Percentiles rank a stretch among this genome's conserved stretches.
Conservation (phyloP, 2,329 filamentous ascomycete species). For the Canariomyces notabilis region DNA sequence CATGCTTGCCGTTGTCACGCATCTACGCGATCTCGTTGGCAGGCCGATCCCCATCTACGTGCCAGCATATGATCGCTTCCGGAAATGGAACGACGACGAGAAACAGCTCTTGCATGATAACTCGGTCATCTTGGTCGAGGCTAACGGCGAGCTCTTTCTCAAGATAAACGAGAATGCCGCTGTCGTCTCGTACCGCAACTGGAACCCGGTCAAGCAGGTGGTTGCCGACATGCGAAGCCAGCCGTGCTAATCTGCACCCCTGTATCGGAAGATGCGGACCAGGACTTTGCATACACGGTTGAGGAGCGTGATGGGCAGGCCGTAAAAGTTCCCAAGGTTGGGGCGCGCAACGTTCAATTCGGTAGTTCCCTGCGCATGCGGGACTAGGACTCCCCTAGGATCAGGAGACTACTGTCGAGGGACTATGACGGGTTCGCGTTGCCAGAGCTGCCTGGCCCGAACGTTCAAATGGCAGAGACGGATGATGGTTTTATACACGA, state of each 20-base stretch:
- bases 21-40: constrained; percentile 6
- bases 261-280: background rate
- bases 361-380: background rate
- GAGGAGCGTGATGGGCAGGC: background rate
- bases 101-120: background rate
- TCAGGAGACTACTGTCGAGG: constrained; percentile 13
- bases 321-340: constrained; percentile 5
- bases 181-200: constrained; percentile 17
- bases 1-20: constrained; percentile 5
- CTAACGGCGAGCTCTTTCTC: constrained; percentile 15
- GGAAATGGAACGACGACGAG: constrained; percentile 12
- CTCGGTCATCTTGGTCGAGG: constrained; percentile 7
- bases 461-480: background rate
- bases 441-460: constrained; percentile 9
- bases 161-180: constrained; percentile 11
- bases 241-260: constrained; percentile 13
- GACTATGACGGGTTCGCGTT: constrained; percentile 10
- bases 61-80: constrained; percentile 4
- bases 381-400: constrained; percentile 16
- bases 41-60: constrained; percentile 16
- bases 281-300: constrained; percentile 9
- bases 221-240: constrained; percentile 18
- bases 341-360: too few relatives aligned
- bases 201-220: constrained; percentile 19
- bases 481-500: too few relatives aligned